phyloP scores from a whole-genome alignment of 78 protist species.

The Dictyostelium discoideum region dicty_2.7 NC_007090.3:1314501-1315000 shows the following conservation, averaged over 20 bases:
- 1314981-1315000: neutral
- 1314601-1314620: neutral
- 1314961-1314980: neutral
- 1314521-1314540: neutral
- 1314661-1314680: neutral
- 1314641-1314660: neutral
- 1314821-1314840: constrained; percentile 6
- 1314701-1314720: neutral
- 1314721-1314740: constrained; percentile 2
- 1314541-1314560: constrained; percentile 18
- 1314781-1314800: neutral
- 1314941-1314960: neutral
- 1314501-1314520: neutral
- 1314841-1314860: neutral
- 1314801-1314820: neutral
- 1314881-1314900: neutral
- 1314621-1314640: neutral
- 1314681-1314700: neutral
- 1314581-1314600: constrained; percentile 1
- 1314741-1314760: neutral
- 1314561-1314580: constrained; percentile 1
- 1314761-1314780: constrained; percentile 14
- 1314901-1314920: neutral
- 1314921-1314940: neutral
- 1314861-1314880: constrained; percentile 23